Percentiles rank a stretch among this genome's conserved stretches.
phyloP scores from a whole-genome alignment of 805 yeast genomes.

The Zygoascus bituminiphila region DNA sequence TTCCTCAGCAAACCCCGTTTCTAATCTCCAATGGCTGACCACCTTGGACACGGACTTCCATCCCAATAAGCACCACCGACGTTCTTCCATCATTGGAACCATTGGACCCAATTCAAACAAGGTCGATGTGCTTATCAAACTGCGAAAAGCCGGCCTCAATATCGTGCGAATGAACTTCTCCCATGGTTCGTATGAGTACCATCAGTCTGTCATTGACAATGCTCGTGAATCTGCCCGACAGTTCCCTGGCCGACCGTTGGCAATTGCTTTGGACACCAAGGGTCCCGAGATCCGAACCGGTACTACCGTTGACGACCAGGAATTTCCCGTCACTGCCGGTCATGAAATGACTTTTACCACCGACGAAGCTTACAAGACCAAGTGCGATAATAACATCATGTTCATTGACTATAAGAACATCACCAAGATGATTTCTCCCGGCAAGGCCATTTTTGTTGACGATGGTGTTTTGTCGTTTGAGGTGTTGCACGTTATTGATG shows the following conservation, averaged over 20 bases:
- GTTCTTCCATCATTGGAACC: slow-evolving; percentile 96
- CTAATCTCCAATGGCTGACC: slow-evolving; percentile 70
- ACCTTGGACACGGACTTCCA: slow-evolving; percentile 62
- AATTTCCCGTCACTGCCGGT: slow-evolving; percentile 73
- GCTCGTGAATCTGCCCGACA: slow-evolving; percentile 88
- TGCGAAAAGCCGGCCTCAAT: slow-evolving; percentile 96
- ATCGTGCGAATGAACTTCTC: slow-evolving; percentile 98
- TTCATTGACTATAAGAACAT: slow-evolving; percentile 92
- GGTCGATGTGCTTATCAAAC: slow-evolving; percentile 71
- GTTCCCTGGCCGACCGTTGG: slow-evolving; percentile 93
- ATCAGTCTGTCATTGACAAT: slow-evolving; percentile 92
- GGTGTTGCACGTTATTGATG: slow-evolving; percentile 78
- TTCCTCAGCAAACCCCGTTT: slow-evolving; percentile 24
- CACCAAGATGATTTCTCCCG: slow-evolving; percentile 82
- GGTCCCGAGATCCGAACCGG: slow-evolving; percentile 99
- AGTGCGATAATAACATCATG: slow-evolving; percentile 75
- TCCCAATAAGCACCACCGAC: slow-evolving; percentile 72
- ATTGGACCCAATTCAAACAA: slow-evolving; percentile 97
- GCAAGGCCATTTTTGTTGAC: slow-evolving; percentile 89
- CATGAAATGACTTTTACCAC: slow-evolving; percentile 93
- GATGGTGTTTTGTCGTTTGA: slow-evolving; percentile 97
- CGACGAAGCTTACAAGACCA: slow-evolving; percentile 64
- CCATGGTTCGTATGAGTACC: slow-evolving; percentile 97
- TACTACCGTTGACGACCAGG: slow-evolving; percentile 70
- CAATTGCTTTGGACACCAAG: slow-evolving; percentile 97